Evolutionary conservation across 176 grass and related monocot species (phyloP), one percentile per base, ranked within the genome.

Genomic region (Carex pumila): DNA sequence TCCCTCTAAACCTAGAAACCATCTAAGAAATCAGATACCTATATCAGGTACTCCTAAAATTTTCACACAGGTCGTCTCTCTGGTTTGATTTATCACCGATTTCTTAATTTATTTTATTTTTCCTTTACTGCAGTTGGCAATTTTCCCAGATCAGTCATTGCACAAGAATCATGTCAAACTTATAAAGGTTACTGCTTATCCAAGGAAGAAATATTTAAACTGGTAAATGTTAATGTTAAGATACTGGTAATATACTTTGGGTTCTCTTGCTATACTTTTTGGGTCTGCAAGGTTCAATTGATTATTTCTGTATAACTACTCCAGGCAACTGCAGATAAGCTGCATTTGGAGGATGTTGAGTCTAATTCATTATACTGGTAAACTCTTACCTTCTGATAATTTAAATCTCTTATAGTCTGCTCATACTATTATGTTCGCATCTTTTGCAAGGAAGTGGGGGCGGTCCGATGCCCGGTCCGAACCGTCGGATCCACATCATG

Each of bases 281-380:
- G 41, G 41, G 10, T 74, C 19, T 25, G 25, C 18, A 7, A 75
- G 71, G 4, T 75, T 75, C 21, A 75, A 53, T 75, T 71, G 10
- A 29, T 75, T 81, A 62, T 29, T 81, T 81, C 34, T 58, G 36
- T 39, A 62, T 81, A 39, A 81, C 54, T 61, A 58, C 61, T 81
- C 54, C 62, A 81, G 78, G 36, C 57, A 81, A 62, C 78, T 37
- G 12, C 54, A 81, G 17, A 22, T 62, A 41, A 81, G 58, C 34
- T 43, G 30, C 34, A 61, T 81, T 62, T 81, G 78, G 56, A 81
- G 36, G 58, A 81, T 61, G 47, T 59, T 3, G 54, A 81, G 17
- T 81, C 78, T 62, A 36, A 81, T 62, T 62, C 61, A 62, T 81
- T 54, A 81, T 81, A 43, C 55, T 81, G 58, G 54, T 81, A 61